These are phyloP conservation scores for Petunia secreta DNA, from an alignment of 257 asterid genomes.

Conservation along the genomic window DNA sequence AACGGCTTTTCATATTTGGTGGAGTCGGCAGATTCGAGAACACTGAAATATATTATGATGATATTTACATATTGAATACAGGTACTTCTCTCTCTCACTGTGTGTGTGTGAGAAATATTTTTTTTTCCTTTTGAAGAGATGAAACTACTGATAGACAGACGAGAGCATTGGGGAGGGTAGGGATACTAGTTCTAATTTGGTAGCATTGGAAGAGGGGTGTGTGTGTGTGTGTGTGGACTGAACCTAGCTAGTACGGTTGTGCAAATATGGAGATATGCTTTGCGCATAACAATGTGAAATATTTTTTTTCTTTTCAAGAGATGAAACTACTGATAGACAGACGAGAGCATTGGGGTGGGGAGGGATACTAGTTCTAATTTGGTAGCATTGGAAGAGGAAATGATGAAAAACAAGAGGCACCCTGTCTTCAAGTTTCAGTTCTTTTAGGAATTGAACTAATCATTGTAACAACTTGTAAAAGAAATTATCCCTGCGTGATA, in stretches of 20 bases:
- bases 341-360: slow-evolving; percentile 13
- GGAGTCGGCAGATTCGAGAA: slow-evolving; percentile 84
- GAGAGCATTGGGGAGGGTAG: too few relatives aligned
- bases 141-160: too few relatives aligned
- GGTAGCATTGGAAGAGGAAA: slow-evolving; percentile 3
- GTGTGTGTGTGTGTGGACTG: neutral
- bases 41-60: slow-evolving; percentile 81
- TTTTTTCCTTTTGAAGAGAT: too few relatives aligned
- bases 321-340: neutral
- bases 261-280: neutral
- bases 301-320: too few relatives aligned
- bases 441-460: slow-evolving; percentile 10
- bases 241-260: neutral
- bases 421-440: neutral
- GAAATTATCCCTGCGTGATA: neutral
- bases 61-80: slow-evolving; percentile 85
- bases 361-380: slow-evolving; percentile 7
- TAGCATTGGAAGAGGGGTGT: too few relatives aligned
- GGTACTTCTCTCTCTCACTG: slow-evolving; percentile 43
- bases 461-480: neutral
- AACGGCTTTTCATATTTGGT: slow-evolving; percentile 91
- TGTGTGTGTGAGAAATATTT: too few relatives aligned
- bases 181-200: too few relatives aligned
- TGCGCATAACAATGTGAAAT: neutral
- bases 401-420: slow-evolving; percentile 8